Conservation (phyloP, 2,329 filamentous ascomycete genomes). For the Diaporthe humulicola region DNA sequence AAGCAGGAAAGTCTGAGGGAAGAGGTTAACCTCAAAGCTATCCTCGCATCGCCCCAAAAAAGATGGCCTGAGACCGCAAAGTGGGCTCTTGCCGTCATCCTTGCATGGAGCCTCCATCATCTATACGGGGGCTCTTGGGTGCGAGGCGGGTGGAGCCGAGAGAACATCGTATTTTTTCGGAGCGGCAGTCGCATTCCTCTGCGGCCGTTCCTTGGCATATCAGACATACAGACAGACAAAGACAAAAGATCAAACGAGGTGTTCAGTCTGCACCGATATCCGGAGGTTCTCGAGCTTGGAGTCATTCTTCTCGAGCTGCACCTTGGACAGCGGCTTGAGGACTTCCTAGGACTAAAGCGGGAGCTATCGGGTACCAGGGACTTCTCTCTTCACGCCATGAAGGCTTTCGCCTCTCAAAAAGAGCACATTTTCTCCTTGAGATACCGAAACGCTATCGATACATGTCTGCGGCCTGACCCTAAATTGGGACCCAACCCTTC, state of each 20-base stretch:
- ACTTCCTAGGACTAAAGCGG: neutral
- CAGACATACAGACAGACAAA: neutral
- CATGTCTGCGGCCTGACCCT: neutral
- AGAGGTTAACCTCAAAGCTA: neutral
- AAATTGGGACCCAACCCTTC: neutral
- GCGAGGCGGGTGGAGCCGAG: neutral
- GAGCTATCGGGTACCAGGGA: neutral
- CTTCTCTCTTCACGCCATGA: neutral
- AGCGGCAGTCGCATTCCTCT: neutral
- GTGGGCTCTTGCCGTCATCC: constrained; percentile 4
- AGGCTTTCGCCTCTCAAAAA: neutral
- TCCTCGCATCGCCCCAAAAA: neutral
- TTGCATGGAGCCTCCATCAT: neutral
- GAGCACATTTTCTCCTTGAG: neutral
- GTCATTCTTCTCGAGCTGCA: neutral
- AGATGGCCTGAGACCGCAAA: neutral
- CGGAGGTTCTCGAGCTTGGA: neutral
- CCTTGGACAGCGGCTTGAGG: neutral
- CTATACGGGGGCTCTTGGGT: neutral
- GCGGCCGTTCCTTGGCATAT: neutral
- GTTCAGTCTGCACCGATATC: neutral
- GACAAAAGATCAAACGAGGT: neutral
- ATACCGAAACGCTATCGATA: neutral
- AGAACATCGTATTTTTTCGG: neutral
- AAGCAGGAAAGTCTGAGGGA: neutral